These are phyloP conservation scores for Ceratocystis eucalypticola DNA, from an alignment of 2,329 filamentous ascomycete genomes.

Conservation along the genomic window DNA sequence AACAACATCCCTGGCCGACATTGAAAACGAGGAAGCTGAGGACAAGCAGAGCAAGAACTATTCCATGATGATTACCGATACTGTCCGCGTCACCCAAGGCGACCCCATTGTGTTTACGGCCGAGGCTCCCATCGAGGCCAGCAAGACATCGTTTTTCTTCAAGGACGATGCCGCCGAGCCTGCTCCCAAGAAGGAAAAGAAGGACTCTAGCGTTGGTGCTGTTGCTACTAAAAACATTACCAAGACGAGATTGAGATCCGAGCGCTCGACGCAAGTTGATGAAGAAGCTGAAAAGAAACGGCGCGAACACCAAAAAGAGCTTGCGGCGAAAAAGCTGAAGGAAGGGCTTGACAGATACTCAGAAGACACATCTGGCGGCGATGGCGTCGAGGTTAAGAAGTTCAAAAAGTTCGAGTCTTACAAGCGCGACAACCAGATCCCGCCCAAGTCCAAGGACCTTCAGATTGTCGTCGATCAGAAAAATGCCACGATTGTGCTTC, in stretches of 20 bases:
- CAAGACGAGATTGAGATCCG: conserved; percentile 79
- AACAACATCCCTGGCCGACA: conserved; percentile 77
- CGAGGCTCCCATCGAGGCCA: conserved; percentile 79
- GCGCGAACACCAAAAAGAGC: conserved; percentile 83
- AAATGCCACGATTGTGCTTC: conserved; percentile 78
- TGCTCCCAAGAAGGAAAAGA: conserved; percentile 81
- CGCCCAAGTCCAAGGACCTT: conserved; percentile 66
- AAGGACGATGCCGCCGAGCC: conserved; percentile 85
- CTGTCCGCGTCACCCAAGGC: conserved; percentile 68
- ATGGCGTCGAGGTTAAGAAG: conserved; percentile 89
- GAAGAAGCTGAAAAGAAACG: conserved; percentile 81
- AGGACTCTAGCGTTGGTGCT: conserved; percentile 66
- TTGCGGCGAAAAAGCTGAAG: conserved; percentile 73
- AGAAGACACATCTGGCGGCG: conserved; percentile 69
- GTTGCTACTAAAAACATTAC: conserved; percentile 93
- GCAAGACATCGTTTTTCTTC: conserved; percentile 96
- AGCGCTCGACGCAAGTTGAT: conserved; percentile 74
- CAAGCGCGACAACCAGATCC: conserved; percentile 92
- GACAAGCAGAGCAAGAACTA: conserved; percentile 85
- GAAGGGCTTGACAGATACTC: conserved; percentile 77
- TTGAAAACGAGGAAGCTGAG: conserved; percentile 74
- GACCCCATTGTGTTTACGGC: conserved; percentile 85
- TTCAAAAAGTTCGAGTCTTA: conserved; percentile 99
- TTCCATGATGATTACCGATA: conserved; percentile 82
- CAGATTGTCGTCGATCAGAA: conserved; percentile 84